Base-by-base conservation (phyloP, 139 green algal species). In the Coelastrella sp. region DNA sequence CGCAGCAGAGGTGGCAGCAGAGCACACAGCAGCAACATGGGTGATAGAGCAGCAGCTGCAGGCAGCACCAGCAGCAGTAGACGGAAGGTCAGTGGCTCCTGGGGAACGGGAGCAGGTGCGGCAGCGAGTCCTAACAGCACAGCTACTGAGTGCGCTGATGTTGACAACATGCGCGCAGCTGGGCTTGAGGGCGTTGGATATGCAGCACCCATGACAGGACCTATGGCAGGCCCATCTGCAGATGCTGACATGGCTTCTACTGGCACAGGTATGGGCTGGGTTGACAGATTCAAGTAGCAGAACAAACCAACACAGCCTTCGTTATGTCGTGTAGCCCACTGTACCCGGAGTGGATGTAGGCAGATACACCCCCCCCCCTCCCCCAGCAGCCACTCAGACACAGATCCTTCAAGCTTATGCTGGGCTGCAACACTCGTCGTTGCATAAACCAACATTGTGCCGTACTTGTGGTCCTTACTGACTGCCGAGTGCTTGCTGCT, bases 171-270 rank as follows among this genome's bases (percentile, higher is more conserved):
- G 21, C 23, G 35, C 21, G 13, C 40, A 8, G 68, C 27, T 4
- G 72, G 35, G n/a, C 45, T 43, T 19, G 73, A 68, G 19, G 50
- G 73, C 17, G 13, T 81, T 5, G 50, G 7, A 6, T 81, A 51
- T 67, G 48, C 17, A 51, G 73, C 32, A 25, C 32, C n/a, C 27
- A 25, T 81, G 50, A 50, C 5, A 7, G 62, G 40, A 13, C 50
- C 34, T 62, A n/a, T 77, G 21, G 27, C 62, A 38, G 2, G 15
- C 2, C 27, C 62, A 9, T 1, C 25, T 34, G 72, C 43, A 30
- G 72, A 80, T 67, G 73, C 73, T 68, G 73, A 81, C 19, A 27
- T 53, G 25, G 73, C 73, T 3, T 81, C 73, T 35, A 81, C 32
- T 8, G 73, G 73, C 50, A 67, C 73, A 67, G 73, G 50, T 81